phyloP scores from a whole-genome alignment of 108 stramenopile species.

The Mayamaea pseudoterrestris region DNA sequence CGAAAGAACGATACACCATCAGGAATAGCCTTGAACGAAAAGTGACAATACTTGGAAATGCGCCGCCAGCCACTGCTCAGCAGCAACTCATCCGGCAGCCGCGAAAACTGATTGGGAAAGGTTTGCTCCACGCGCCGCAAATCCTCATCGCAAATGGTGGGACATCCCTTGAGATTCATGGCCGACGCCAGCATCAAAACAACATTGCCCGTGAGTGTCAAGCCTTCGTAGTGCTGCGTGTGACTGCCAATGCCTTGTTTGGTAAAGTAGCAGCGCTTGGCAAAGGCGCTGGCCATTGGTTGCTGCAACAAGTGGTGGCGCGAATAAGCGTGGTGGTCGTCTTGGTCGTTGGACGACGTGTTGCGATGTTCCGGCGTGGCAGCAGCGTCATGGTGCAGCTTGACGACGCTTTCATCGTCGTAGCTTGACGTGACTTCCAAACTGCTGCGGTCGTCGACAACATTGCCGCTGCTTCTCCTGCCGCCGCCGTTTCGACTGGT shows the following conservation, averaged over 20 bases:
- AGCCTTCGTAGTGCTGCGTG: conserved; percentile 80
- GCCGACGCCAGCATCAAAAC: conserved; percentile 75
- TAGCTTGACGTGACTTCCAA: background rate
- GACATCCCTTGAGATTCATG: conserved; percentile 85
- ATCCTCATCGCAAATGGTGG: conserved; percentile 87
- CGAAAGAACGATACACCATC: conserved; percentile 53
- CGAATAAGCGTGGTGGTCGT: background rate
- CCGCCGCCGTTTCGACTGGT: background rate
- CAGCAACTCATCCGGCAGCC: conserved; percentile 72
- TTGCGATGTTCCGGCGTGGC: conserved; percentile 1
- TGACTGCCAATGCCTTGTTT: conserved; percentile 71
- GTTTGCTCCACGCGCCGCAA: conserved; percentile 76
- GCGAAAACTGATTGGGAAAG: conserved; percentile 74
- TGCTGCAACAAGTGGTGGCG: conserved; percentile 13
- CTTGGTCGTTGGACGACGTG: background rate
- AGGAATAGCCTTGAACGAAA: conserved; percentile 69
- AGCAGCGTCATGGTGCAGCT: conserved; percentile 4
- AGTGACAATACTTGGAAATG: conserved; percentile 78
- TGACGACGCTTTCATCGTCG: conserved; percentile 19
- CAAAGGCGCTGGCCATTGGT: conserved; percentile 68
- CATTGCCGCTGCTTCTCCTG: no score
- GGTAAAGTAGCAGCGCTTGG: conserved; percentile 81
- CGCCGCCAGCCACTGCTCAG: conserved; percentile 74
- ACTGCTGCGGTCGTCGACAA: no score
- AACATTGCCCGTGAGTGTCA: conserved; percentile 75